Base-by-base conservation (phyloP, 2,329 filamentous ascomycete species). In the Emericellopsis atlantica region DNA sequence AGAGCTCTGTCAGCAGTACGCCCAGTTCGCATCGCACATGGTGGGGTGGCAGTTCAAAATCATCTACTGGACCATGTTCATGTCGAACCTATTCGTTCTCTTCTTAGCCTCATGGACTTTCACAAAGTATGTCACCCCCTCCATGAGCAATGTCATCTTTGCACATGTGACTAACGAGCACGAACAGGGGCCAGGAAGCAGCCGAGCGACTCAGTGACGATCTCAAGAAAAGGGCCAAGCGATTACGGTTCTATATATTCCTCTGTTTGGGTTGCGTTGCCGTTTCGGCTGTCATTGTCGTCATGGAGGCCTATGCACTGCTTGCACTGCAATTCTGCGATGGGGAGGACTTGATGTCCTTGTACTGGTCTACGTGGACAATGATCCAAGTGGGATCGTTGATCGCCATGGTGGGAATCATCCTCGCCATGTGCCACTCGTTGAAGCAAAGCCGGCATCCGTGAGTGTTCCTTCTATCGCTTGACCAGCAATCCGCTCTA, bases 311-410 rank as follows among this genome's bases (percentile, higher is more conserved):
- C 12, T 78, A 69, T 43, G 57, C 61, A 10, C 63, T 76, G 15
- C 49, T 75, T 42, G 69, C 69, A 1, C 54, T 76, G 5, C 70
- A 78, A 47, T 79, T 74, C 47, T 79, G 74, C 46, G 70, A 74
- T 32, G 73, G 72, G 9, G 74, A 79, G 48, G 69, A 76, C 47
- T 63, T 78, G 42, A 76, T 76, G 57, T 65, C 67, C 2, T 57
- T 78, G 0, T 77, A 76, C 54, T 78, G 74, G 74, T 69, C 73
- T 0, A 75, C 73, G 2, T 78, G 73, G 71, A 74, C 71, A 18
- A 72, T 75, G 64, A 59, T 76, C 5, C 74, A 78, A 48, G 57
- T 77, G 3, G 74, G 74, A 6, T 70, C 70, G 2, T 57, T 74
- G 44, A 75, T 77, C 31, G 74, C 74, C 43, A 74, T 77, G 49